Conservation (phyloP, 2,329 filamentous ascomycete genomes). For the Zymoseptoria pseudotritici region DNA sequence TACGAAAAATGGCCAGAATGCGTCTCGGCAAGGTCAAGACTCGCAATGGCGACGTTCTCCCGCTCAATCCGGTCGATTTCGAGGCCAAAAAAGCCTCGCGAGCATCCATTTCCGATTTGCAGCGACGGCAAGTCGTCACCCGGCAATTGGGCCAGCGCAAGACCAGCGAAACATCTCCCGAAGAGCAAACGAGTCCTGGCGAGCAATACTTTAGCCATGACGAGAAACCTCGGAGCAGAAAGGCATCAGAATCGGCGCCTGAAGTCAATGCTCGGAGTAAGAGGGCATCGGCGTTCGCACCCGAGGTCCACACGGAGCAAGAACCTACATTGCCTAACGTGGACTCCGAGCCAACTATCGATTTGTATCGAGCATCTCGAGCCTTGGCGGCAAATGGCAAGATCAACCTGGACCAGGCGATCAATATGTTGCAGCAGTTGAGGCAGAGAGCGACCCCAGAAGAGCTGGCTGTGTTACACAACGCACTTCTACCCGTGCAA, state of each 20-base stretch:
- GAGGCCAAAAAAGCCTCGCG: not conserved
- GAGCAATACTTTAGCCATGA: not conserved
- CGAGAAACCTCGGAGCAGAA: not conserved
- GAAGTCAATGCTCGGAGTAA: no score
- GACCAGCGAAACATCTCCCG: not conserved
- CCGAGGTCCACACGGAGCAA: not conserved
- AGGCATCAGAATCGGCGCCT: not conserved
- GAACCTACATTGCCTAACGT: not conserved
- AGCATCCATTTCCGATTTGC: not conserved
- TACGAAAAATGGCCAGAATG: not conserved
- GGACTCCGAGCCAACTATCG: not conserved
- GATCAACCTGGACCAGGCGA: slow-evolving; percentile 40
- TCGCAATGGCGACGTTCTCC: not conserved
- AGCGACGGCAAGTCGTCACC: not conserved
- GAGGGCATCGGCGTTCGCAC: no score
- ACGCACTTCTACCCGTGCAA: slow-evolving; percentile 30
- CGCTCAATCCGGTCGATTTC: not conserved
- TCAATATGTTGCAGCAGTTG: slow-evolving; percentile 40
- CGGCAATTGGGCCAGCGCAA: not conserved
- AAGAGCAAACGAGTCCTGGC: not conserved
- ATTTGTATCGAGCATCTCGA: not conserved
- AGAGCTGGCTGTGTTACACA: slow-evolving; percentile 38
- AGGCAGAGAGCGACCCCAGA: slow-evolving; percentile 43
- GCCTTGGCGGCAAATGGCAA: slow-evolving; percentile 15
- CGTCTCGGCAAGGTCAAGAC: not conserved